Evolutionary conservation across 164 flowering plant species (phyloP).

Genomic region (Houttuynia cordata): DNA sequence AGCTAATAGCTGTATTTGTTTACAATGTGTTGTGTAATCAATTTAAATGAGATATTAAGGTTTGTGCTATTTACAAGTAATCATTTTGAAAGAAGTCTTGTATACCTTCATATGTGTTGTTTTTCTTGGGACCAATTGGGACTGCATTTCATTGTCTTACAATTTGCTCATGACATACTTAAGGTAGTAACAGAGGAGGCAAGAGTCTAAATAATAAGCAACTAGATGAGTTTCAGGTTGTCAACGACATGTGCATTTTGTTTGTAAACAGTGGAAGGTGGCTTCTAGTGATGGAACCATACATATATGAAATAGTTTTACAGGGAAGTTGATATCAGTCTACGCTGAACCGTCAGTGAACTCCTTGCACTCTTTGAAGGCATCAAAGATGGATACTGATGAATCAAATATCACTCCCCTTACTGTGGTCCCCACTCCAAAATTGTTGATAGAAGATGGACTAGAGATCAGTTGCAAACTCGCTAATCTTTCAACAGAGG

Average conservation of each 20-base stretch:
- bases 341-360: constrained; percentile 54
- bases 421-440: constrained; percentile 10
- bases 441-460: no score
- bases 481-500: no score
- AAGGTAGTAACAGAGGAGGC: constrained; percentile 49
- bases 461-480: no score
- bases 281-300: constrained; percentile 98
- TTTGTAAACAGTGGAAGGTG: constrained; percentile 52
- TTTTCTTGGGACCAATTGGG: no score
- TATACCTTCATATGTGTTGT: no score
- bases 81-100: no score
- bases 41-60: neutral
- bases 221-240: constrained; percentile 45
- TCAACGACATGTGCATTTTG: constrained; percentile 67
- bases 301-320: constrained; percentile 85
- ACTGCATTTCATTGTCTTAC: no score
- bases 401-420: constrained; percentile 41
- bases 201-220: constrained; percentile 41
- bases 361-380: constrained; percentile 31
- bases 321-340: constrained; percentile 57
- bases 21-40: neutral
- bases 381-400: constrained; percentile 34
- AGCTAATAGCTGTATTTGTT: neutral
- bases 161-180: constrained; percentile 14
- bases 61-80: neutral